Conservation (phyloP, 2,329 filamentous ascomycete genomes). For the Triangularia setosa region DNA sequence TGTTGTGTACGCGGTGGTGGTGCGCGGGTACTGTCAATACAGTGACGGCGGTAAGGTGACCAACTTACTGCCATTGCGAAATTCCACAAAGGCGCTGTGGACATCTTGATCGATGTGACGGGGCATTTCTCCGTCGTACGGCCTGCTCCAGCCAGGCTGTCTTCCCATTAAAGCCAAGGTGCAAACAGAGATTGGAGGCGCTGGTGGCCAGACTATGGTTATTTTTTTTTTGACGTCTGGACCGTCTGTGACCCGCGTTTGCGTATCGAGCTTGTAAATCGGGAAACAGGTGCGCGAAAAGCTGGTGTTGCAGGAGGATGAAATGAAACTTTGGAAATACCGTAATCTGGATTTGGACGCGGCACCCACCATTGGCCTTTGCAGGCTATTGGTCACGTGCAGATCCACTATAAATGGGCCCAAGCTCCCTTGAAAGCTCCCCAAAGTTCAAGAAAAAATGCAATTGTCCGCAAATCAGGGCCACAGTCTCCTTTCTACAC, state of each 20-base stretch:
- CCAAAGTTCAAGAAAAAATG: background rate
- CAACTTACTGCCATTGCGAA: slow-evolving; percentile 20
- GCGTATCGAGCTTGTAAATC: background rate
- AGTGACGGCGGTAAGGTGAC: slow-evolving; percentile 2
- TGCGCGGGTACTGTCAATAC: background rate
- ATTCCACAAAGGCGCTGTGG: slow-evolving; percentile 23
- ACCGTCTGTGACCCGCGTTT: background rate
- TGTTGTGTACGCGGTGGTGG: background rate
- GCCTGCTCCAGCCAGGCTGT: slow-evolving; percentile 2
- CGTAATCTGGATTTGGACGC: slow-evolving; percentile 1
- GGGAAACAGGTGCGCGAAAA: slow-evolving; percentile 1
- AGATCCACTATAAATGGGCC: background rate
- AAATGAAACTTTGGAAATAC: slow-evolving; percentile 18
- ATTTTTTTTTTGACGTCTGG: background rate
- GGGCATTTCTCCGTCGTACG: slow-evolving; percentile 18
- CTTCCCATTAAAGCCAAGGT: background rate
- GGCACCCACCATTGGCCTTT: background rate
- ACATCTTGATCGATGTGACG: slow-evolving; percentile 23
- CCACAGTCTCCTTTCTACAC: background rate
- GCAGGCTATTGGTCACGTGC: background rate
- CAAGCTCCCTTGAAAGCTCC: background rate
- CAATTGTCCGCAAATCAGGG: background rate
- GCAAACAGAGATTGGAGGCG: background rate
- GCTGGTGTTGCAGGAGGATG: background rate
- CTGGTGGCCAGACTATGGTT: background rate